Evolutionary conservation across 306 rosid genomes (phyloP).

Genomic region (Dicorynia guianensis): DNA sequence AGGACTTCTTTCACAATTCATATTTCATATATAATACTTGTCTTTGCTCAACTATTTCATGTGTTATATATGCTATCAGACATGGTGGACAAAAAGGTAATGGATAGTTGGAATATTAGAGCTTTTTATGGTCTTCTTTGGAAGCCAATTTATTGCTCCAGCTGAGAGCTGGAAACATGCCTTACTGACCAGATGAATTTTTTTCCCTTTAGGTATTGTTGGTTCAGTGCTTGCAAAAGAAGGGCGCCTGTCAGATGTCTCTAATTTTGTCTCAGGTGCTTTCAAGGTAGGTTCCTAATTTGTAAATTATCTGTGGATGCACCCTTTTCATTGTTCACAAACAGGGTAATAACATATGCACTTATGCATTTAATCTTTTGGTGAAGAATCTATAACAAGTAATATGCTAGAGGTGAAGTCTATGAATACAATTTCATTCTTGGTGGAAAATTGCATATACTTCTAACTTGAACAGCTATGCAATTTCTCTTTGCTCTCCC

Average conservation of each 20-base stretch:
- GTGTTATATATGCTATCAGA: background rate
- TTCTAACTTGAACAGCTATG: background rate
- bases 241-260: conserved; percentile 64
- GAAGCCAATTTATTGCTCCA: background rate
- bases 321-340: background rate
- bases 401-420: background rate
- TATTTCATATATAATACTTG: background rate
- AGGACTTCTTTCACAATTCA: background rate
- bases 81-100: background rate
- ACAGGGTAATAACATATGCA: background rate
- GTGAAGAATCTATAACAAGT: conserved; percentile 2
- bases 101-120: background rate
- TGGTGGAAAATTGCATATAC: background rate
- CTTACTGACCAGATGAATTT: conserved; percentile 23
- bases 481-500: background rate
- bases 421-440: background rate
- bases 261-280: conserved; percentile 78
- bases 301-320: background rate
- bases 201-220: conserved; percentile 65
- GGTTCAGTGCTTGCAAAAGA: conserved; percentile 92
- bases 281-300: conserved; percentile 66
- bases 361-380: background rate
- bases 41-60: background rate
- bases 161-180: background rate
- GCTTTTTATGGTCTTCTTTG: background rate